Evolutionary conservation across 2,329 filamentous ascomycete genomes (phyloP), one percentile per base, ranked within the genome.

Genomic region (Akanthomyces muscarius): DNA sequence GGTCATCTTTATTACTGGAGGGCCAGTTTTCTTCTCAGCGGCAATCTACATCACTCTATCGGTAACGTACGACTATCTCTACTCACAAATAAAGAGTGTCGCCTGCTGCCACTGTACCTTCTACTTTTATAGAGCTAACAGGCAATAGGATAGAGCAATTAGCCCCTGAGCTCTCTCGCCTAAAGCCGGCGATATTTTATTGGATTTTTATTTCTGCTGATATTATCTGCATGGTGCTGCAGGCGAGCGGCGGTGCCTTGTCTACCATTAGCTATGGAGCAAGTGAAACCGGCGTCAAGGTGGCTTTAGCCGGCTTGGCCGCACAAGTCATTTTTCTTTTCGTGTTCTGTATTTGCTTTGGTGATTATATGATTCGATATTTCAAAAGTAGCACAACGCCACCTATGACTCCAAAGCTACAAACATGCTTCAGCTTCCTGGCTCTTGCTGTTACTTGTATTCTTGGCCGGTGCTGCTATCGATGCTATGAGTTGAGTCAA

Each of bases 1-100:
- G 71, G 87, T 88, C 66, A 71, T 68, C 72, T 77, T 69, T 60
- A 70, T 76, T 28, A 87, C 84, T 0, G 68, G 64, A 5, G 75
- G 71, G 0, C 75, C 75, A 11, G 74, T 77, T 0, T 77, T 72
- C 23, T 77, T 86, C 78, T 66, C 83, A 8, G 86, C 86, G 1
- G 84, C 84, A 38, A 84, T 89, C 61, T 90, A 90, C 69, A 80
- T 89, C 33, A 87, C 84, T 14, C 76, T 88, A 4, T 72, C 73
- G 44, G 76, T 74, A 66, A 72, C 70, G 75, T 77, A 52, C 8
- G 41, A 36, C 3, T 28, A 30, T 30, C 47, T 50, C 47, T 28
- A 50, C 23, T 28, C 23, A 18, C 11, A 50, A 5, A 50, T 50
- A 41, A 21, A 21, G 13, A 67, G 72, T 66, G 18, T 14, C 8